Percentiles rank a stretch among this genome's conserved stretches.
Evolutionary conservation across 2,329 filamentous ascomycete species (phyloP).

Genomic region (Fusarium hainanense): DNA sequence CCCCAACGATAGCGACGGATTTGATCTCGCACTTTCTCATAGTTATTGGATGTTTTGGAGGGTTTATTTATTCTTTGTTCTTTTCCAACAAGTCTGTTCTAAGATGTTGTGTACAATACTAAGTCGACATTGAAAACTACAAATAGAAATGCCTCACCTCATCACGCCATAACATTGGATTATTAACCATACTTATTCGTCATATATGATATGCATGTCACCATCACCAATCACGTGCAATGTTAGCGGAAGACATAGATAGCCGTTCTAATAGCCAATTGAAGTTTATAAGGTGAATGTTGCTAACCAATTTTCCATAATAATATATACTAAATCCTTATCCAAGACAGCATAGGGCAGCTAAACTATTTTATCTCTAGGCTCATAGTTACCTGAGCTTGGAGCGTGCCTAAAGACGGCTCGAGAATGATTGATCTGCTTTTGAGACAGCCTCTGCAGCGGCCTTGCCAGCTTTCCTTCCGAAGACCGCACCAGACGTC

Average conservation of each 20-base stretch:
- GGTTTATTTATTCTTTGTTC: fast-evolving
- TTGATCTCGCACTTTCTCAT: slow-evolving; percentile 25
- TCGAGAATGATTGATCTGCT: background rate
- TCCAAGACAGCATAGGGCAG: too few relatives aligned
- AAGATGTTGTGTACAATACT: fast-evolving
- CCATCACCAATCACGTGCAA: slow-evolving; percentile 15
- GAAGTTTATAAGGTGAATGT: too few relatives aligned
- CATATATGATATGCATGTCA: slow-evolving; percentile 20
- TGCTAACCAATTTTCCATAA: too few relatives aligned
- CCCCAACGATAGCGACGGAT: slow-evolving; percentile 39
- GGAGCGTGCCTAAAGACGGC: background rate
- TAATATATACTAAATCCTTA: too few relatives aligned
- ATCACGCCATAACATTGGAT: background rate
- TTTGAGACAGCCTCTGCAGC: background rate
- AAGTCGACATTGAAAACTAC: background rate
- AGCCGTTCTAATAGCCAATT: background rate
- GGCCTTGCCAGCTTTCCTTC: slow-evolving; percentile 8
- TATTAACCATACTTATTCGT: slow-evolving; percentile 26
- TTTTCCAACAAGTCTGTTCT: fast-evolving
- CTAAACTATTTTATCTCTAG: too few relatives aligned
- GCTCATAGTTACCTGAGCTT: too few relatives aligned
- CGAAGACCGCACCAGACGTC: slow-evolving; percentile 19
- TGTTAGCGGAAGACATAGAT: too few relatives aligned
- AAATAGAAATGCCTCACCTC: background rate
- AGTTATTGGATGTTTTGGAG: fast-evolving